Conservation (phyloP, 768 basidiomycete genomes). For the Panellus pusillus region DNA sequence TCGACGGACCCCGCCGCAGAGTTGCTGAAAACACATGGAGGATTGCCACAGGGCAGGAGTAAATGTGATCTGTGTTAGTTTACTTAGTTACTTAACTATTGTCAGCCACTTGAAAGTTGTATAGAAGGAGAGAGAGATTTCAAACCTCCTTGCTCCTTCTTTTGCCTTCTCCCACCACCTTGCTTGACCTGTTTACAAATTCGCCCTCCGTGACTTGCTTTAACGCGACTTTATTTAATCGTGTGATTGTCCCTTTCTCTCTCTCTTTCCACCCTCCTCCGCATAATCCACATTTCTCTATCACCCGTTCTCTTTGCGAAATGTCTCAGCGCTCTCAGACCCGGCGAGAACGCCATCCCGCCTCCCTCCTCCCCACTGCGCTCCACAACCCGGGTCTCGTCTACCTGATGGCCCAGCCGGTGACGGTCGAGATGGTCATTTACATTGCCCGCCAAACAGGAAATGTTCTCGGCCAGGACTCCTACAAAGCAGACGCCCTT, state of each 20-base stretch:
- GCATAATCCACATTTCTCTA: slow-evolving; percentile 22
- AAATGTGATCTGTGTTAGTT: neutral
- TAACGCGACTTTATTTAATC: slow-evolving; percentile 4
- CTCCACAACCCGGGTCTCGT: slow-evolving; percentile 82
- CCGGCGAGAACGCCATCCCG: slow-evolving; percentile 52
- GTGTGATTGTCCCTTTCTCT: slow-evolving; percentile 14
- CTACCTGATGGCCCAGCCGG: slow-evolving; percentile 72
- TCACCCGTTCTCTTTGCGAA: slow-evolving; percentile 23
- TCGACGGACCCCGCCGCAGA: slow-evolving; percentile 55
- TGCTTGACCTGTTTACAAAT: too few species aligned
- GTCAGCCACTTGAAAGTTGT: neutral
- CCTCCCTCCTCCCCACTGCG: slow-evolving; percentile 76
- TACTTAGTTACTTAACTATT: neutral
- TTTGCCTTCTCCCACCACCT: neutral
- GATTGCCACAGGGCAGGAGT: slow-evolving; percentile 62
- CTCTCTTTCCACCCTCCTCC: slow-evolving; percentile 16
- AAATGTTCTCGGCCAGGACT: slow-evolving; percentile 66
- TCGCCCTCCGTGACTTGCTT: slow-evolving; percentile 16
- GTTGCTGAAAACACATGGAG: slow-evolving; percentile 71
- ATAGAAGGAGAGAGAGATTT: neutral
- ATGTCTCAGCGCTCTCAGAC: slow-evolving; percentile 21
- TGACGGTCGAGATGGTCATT: slow-evolving; percentile 82
- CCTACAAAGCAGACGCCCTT: slow-evolving; percentile 34
- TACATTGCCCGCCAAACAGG: slow-evolving; percentile 80
- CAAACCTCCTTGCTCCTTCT: neutral